Evolutionary conservation across 768 basidiomycete genomes (phyloP).

Genomic region (Paxillus involutus): DNA sequence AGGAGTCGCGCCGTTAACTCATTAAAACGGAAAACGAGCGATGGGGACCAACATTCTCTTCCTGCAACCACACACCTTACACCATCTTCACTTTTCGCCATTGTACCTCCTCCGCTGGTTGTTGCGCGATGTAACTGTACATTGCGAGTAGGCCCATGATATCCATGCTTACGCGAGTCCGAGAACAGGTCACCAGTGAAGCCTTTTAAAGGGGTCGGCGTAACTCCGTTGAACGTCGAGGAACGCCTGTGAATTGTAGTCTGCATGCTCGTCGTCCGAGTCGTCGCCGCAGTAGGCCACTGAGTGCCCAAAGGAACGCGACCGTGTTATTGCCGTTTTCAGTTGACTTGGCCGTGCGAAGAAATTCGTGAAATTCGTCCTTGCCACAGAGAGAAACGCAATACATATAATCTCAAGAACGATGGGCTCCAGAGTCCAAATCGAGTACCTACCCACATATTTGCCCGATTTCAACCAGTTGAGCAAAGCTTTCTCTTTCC

Average conservation of each 20-base stretch:
- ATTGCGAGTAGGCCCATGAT: constrained; percentile 45
- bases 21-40: not conserved
- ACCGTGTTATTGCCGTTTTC: too few relatives aligned
- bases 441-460: too few relatives aligned
- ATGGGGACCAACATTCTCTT: constrained; percentile 60
- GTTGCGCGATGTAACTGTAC: constrained; percentile 63
- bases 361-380: too few relatives aligned
- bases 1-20: constrained; percentile 14
- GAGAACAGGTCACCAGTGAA: constrained; percentile 34
- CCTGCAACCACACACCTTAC: constrained; percentile 70
- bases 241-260: constrained; percentile 23
- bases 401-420: too few relatives aligned
- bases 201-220: constrained; percentile 1
- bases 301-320: too few relatives aligned
- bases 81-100: constrained; percentile 70
- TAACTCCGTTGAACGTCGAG: constrained; percentile 20
- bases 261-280: constrained; percentile 17
- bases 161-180: constrained; percentile 44
- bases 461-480: too few relatives aligned
- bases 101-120: constrained; percentile 60
- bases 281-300: too few relatives aligned
- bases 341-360: too few relatives aligned
- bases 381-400: too few relatives aligned
- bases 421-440: too few relatives aligned
- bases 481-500: too few relatives aligned